Conservation (phyloP, 768 basidiomycete genomes). For the Boletus rubroflammeus region DNA sequence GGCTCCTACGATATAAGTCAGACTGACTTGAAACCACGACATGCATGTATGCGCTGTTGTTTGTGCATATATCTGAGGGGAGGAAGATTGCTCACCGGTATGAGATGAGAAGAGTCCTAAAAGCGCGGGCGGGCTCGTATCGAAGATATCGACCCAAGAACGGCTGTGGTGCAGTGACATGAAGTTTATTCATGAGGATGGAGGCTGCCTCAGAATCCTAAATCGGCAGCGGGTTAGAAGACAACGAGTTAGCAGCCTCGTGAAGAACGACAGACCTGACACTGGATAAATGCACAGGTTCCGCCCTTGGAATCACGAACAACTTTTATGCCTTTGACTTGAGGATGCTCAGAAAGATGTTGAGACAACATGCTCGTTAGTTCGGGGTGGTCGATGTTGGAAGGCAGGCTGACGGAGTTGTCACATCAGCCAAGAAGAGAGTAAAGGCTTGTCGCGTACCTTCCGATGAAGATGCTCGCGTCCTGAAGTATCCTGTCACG, state of each 20-base stretch:
- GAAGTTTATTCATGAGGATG: slow-evolving; percentile 56
- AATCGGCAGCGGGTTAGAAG: neutral
- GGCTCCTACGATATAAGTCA: slow-evolving; percentile 14
- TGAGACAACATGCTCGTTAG: slow-evolving; percentile 56
- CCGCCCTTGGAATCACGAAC: slow-evolving; percentile 74
- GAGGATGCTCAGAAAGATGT: slow-evolving; percentile 63
- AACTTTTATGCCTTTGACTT: slow-evolving; percentile 65
- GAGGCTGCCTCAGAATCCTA: slow-evolving; percentile 60
- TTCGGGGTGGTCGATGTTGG: slow-evolving; percentile 61
- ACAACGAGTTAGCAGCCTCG: neutral
- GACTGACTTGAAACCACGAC: neutral
- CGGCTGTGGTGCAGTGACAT: slow-evolving; percentile 50
- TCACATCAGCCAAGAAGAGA: slow-evolving; percentile 6
- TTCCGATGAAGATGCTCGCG: slow-evolving; percentile 82
- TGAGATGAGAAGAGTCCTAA: slow-evolving; percentile 69
- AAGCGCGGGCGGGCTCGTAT: slow-evolving; percentile 75
- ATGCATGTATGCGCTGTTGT: slow-evolving; percentile 22
- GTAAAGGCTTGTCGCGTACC: slow-evolving; percentile 39
- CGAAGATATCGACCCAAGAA: slow-evolving; percentile 74
- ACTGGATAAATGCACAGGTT: slow-evolving; percentile 83
- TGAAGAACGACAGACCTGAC: slow-evolving; percentile 50
- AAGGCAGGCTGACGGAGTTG: slow-evolving; percentile 52
- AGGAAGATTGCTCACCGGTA: slow-evolving; percentile 49
- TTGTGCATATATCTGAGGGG: slow-evolving; percentile 13
- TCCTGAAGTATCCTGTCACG: slow-evolving; percentile 59